Percentiles rank a stretch among this genome's conserved stretches.
Conservation (phyloP, 2,329 filamentous ascomycete genomes). For the Alternaria tenuissima region DNA sequence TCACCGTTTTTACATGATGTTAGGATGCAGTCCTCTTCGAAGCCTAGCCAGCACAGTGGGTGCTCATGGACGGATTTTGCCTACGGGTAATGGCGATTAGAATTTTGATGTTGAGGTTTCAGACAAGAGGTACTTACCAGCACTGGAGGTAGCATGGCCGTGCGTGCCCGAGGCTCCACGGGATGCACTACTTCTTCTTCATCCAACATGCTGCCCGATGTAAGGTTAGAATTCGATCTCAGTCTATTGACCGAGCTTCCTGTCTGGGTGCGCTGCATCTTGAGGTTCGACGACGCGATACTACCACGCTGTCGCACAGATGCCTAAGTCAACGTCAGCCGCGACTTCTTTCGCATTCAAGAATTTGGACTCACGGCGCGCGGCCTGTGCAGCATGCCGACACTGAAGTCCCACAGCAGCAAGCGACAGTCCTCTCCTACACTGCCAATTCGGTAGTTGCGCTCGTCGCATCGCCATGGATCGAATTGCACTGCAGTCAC, state of each 20-base stretch:
- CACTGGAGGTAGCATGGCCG: constrained; percentile 88
- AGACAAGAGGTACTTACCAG: constrained; percentile 67
- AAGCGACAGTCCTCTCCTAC: constrained; percentile 93
- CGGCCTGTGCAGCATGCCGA: constrained; percentile 93
- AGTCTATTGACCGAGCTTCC: constrained; percentile 69
- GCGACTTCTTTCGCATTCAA: background rate
- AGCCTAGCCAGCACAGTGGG: constrained; percentile 89
- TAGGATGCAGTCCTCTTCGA: constrained; percentile 91
- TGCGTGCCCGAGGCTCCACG: constrained; percentile 84
- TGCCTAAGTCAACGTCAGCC: constrained; percentile 47
- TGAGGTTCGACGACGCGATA: constrained; percentile 58
- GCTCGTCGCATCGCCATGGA: constrained; percentile 94
- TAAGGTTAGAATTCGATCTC: constrained; percentile 75
- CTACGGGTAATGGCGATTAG: constrained; percentile 54
- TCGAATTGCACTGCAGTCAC: constrained; percentile 94
- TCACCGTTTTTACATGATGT: constrained; percentile 90
- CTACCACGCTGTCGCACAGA: constrained; percentile 66
- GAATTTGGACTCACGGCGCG: constrained; percentile 68
- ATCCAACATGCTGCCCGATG: constrained; percentile 61
- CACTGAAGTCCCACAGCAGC: constrained; percentile 95
- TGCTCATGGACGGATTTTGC: constrained; percentile 85
- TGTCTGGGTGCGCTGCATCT: constrained; percentile 61
- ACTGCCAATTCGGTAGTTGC: constrained; percentile 94
- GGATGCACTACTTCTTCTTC: constrained; percentile 74
- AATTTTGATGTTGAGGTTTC: constrained; percentile 9